Base-by-base conservation (phyloP, 805 yeast genomes). In the Trichomonascus vanleenenianus region DNA sequence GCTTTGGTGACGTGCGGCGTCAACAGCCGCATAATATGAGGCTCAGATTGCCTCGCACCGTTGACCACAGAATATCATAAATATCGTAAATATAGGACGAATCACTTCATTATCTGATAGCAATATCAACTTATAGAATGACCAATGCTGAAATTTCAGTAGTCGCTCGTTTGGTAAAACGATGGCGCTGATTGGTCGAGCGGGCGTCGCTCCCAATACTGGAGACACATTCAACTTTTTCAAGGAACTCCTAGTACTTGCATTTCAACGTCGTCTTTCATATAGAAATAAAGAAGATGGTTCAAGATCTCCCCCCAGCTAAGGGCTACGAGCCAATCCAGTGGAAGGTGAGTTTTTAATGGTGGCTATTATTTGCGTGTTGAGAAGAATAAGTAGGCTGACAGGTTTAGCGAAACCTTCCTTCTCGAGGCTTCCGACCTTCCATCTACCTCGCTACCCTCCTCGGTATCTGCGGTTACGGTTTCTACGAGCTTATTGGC, bases 311-410 rank as follows among this genome's bases (percentile, higher is more conserved):
- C 60, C 95, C 95, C 59, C 95, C 95, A 47, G 71, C 76, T 56
- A 86, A 85, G 47, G 95, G 95, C 50, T 85, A 86, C 59, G 88
- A 83, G 52, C 83, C 84, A 38, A 76, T 86, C 50, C 95, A 85
- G 68, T 86, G 95, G 95, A 83, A 82, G 62, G 67, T 63, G 48
- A 36, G 65, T 43, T 32, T 10, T 6, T 15, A 9, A 10, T 15
- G 30, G 10, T 35, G 39, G 12, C 14, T 10, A 15, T 37, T n/a
- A 37, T 38, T 3, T 9, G 19, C 14, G 12, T 5, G 40, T 14
- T 12, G 27, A 14, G 8, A 32, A 32, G 35, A 32, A 6, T 6
- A 15, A n/a, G 35, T 12, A 32, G 30, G 16, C 18, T 34, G 22
- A 14, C 39, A 22, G 40, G 18, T 37, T 14, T 44, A 63, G 68